These are phyloP conservation scores for Holtermannia corniformis DNA, from an alignment of 768 basidiomycete genomes.

Conservation along the genomic window DNA sequence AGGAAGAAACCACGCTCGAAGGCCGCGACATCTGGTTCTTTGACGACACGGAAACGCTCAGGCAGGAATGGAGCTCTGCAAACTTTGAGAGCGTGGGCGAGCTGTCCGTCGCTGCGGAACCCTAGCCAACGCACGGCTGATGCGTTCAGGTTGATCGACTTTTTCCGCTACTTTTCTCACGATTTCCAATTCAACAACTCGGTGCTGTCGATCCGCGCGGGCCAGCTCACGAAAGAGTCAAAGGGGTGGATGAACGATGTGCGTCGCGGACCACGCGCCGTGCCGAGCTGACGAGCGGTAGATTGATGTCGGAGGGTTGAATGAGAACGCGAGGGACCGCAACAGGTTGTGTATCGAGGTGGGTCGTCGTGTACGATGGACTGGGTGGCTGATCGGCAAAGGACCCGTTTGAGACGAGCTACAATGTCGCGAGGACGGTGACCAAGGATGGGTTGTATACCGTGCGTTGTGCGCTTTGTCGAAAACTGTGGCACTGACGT, in stretches of 20 bases:
- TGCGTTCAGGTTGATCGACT: conserved; percentile 74
- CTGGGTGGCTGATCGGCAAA: conserved; percentile 36
- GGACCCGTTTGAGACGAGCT: conserved; percentile 96
- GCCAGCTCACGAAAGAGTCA: conserved; percentile 74
- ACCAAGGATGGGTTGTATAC: conserved; percentile 93
- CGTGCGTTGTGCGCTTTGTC: conserved; percentile 48
- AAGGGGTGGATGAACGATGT: conserved; percentile 96
- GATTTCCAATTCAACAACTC: conserved; percentile 87
- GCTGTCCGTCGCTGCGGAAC: conserved; percentile 51
- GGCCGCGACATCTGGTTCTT: conserved; percentile 87
- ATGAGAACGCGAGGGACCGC: conserved; percentile 57
- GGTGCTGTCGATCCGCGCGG: conserved; percentile 82
- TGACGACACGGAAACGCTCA: conserved; percentile 86
- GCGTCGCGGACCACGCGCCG: conserved; percentile 31
- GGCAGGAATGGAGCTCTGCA: conserved; percentile 86
- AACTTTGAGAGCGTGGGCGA: conserved; percentile 89
- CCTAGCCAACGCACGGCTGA: conserved; percentile 1
- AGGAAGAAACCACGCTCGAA: conserved; percentile 42
- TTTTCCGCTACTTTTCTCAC: conserved; percentile 91
- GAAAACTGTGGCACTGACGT: not conserved
- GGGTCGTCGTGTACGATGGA: conserved; percentile 13
- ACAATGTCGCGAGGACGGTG: conserved; percentile 92
- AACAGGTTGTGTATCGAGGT: conserved; percentile 96
- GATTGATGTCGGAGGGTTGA: conserved; percentile 43
- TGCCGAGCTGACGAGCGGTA: conserved; percentile 5